phyloP scores from a whole-genome alignment of 2,329 filamentous ascomycete genomes.

The Penicillium oxalicum region DNA sequence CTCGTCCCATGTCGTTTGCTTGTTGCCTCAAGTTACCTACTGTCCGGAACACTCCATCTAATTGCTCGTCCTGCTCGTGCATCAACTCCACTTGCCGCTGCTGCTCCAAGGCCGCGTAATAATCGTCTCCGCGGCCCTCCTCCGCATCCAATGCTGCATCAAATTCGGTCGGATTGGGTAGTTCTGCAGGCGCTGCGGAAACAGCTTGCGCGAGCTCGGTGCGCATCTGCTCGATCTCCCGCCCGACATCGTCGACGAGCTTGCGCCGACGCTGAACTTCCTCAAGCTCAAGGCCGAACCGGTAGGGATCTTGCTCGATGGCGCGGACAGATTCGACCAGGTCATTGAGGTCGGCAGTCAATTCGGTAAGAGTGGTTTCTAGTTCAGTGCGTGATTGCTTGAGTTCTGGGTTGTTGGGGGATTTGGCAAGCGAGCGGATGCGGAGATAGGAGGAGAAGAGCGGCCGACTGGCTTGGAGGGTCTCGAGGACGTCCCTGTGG shows the following conservation, averaged over 20 bases:
- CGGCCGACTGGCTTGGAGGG: constrained; percentile 72
- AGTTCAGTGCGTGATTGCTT: constrained; percentile 66
- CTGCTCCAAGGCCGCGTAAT: constrained; percentile 79
- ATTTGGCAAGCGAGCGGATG: constrained; percentile 78
- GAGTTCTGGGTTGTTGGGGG: constrained; percentile 64
- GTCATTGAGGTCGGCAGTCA: constrained; percentile 81
- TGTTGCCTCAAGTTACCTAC: constrained; percentile 86
- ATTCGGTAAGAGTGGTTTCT: constrained; percentile 65
- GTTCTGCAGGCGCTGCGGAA: constrained; percentile 39
- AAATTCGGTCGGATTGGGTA: constrained; percentile 56
- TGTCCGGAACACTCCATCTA: constrained; percentile 88
- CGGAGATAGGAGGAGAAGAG: constrained; percentile 93
- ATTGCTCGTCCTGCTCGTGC: constrained; percentile 86
- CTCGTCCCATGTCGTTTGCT: constrained; percentile 91
- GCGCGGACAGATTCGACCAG: constrained; percentile 80
- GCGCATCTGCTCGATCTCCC: constrained; percentile 84
- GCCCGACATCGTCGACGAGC: constrained; percentile 82
- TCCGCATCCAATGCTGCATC: constrained; percentile 42
- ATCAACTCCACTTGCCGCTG: constrained; percentile 87
- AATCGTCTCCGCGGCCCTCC: constrained; percentile 47
- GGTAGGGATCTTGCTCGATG: constrained; percentile 78
- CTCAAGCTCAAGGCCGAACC: constrained; percentile 75
- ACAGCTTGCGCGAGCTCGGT: constrained; percentile 65
- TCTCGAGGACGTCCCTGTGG: constrained; percentile 74
- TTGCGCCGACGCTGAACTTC: constrained; percentile 75